phyloP scores from a whole-genome alignment of 2,329 filamentous ascomycete species.

The Ceratocystis cubensis region DNA sequence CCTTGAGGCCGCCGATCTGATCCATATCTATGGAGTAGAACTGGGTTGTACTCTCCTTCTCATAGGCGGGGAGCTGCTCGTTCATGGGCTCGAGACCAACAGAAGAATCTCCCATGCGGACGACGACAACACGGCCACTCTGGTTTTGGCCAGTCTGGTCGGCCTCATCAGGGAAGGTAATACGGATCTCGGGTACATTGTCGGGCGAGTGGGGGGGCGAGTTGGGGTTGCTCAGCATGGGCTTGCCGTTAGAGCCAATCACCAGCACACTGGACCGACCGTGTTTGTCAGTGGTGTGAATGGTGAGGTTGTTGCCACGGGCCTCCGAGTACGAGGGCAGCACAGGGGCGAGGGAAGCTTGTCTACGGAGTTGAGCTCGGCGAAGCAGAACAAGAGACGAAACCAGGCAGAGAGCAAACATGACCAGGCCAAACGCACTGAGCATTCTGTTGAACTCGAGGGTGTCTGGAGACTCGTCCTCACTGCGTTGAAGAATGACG shows the following conservation, averaged over 20 bases:
- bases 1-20: conserved; percentile 83
- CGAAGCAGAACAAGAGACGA: conserved; percentile 61
- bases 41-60: conserved; percentile 62
- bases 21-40: conserved; percentile 95
- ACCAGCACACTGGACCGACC: conserved; percentile 59
- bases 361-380: conserved; percentile 41
- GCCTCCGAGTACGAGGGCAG: conserved; percentile 39
- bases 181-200: conserved; percentile 86
- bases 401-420: conserved; percentile 56
- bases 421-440: conserved; percentile 62
- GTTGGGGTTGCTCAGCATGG: conserved; percentile 61
- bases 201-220: conserved; percentile 67
- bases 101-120: conserved; percentile 75
- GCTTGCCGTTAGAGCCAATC: conserved; percentile 63
- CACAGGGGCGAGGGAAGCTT: conserved; percentile 31
- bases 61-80: conserved; percentile 75
- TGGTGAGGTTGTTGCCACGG: conserved; percentile 40
- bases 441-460: conserved; percentile 64
- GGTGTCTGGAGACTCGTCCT: conserved; percentile 40
- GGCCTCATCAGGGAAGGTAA: conserved; percentile 94
- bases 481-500: conserved; percentile 21
- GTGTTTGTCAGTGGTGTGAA: conserved; percentile 40
- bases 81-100: conserved; percentile 82
- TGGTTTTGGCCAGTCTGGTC: conserved; percentile 70
- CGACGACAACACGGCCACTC: conserved; percentile 80